Base-by-base conservation (phyloP, 257 asterid species). In the Eucommia ulmoides region DNA sequence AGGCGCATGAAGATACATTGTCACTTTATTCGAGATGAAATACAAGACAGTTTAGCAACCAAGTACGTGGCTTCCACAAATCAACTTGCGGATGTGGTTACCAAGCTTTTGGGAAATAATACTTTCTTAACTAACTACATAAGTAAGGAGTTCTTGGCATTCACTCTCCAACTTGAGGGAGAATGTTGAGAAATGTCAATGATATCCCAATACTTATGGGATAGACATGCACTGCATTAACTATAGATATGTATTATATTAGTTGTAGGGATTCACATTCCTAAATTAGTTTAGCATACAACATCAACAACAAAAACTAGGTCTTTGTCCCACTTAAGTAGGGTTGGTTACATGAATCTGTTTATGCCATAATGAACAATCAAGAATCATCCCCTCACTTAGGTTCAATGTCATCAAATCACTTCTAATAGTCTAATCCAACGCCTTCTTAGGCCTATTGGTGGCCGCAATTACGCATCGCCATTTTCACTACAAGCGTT, bases 91-190 rank as follows among this genome's bases (percentile, higher is more conserved):
- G n/a, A 5, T 15, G 45, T 38, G 45, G 10, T 38, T 18, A 38
- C 45, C 45, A 38, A 38, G 6, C 45, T 18, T 8, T 38, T 38
- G 6, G n/a, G n/a, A 38, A 38, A 7, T 7, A 14, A 38, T 8
- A 14, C n/a, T 38, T 38, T 38, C 45, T 38, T 15, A 38, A 38
- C 45, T 38, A 38, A 18, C 10, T 14, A 14, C 16, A 2, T 3
- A 38, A 38, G n/a, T 38, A 8, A 14, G n/a, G 45, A 38, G 7
- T 38, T 38, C 10, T 38, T 38, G 45, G n/a, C 45, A 38, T 38
- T 38, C n/a, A 38, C 45, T 38, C n/a, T 38, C 45, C n/a, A 38
- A 38, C 45, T 38, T 38, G 45, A 38, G n/a, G 38, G 38, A 29
- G n/a, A 29, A 29, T 29, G 38, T 29, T 29, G 12, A 29, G 38